These are phyloP conservation scores for Hypoxylon rickii DNA, from an alignment of 495 filamentous ascomycete species.

Conservation along the genomic window DNA sequence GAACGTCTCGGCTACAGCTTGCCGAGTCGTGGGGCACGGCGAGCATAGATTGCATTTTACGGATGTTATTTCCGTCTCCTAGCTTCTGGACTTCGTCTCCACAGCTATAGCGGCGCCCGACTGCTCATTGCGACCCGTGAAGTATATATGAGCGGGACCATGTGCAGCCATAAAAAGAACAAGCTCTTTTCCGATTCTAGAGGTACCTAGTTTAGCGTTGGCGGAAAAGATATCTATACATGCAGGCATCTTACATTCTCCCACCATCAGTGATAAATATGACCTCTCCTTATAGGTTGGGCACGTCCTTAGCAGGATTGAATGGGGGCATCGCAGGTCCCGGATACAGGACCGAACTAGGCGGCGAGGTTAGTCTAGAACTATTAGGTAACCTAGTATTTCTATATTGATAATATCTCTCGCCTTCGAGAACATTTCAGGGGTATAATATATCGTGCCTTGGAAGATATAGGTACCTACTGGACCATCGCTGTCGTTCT, in stretches of 20 bases:
- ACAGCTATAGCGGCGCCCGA: constrained; percentile 7
- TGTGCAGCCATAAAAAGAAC: constrained; percentile 63
- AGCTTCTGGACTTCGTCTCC: constrained; percentile 3
- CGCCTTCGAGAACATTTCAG: too few relatives aligned
- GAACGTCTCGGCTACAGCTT: constrained; percentile 15
- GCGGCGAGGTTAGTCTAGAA: too few relatives aligned
- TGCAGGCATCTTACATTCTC: constrained; percentile 11
- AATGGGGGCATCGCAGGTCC: too few relatives aligned
- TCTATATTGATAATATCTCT: too few relatives aligned
- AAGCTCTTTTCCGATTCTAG: constrained; percentile 66
- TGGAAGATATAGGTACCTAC: too few relatives aligned
- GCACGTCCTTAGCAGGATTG: constrained; percentile 58
- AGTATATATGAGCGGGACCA: constrained; percentile 61
- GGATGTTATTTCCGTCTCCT: constrained; percentile 4
- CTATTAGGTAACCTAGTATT: too few relatives aligned
- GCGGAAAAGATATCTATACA: not conserved
- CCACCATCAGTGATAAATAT: constrained; percentile 67
- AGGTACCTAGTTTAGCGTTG: constrained; percentile 53
- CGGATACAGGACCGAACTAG: too few relatives aligned
- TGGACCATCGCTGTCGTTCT: too few relatives aligned
- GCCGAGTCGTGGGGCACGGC: constrained; percentile 8
- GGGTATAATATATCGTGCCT: too few relatives aligned
- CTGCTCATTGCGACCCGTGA: constrained; percentile 60
- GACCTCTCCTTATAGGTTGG: constrained; percentile 58
- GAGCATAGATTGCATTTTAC: constrained; percentile 14